These are phyloP conservation scores for Teratosphaeria epicoccoides DNA, from an alignment of 2,329 filamentous ascomycete species.

Conservation along the genomic window DNA sequence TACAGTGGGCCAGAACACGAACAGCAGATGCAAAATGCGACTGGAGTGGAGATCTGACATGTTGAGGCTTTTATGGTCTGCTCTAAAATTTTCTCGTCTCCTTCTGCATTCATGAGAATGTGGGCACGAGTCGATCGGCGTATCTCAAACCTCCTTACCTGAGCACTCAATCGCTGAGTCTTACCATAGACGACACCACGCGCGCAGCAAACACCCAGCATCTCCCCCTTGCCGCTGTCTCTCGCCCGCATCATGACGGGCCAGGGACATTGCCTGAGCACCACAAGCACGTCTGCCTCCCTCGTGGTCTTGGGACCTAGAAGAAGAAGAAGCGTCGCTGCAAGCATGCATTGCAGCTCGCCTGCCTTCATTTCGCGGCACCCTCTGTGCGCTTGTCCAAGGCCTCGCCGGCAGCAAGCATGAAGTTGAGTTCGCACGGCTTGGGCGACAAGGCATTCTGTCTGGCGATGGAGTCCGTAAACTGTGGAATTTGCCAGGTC, in stretches of 20 bases:
- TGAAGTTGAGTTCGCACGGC: not conserved
- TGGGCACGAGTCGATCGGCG: too few relatives aligned
- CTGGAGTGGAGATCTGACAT: too few relatives aligned
- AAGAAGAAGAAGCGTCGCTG: not conserved
- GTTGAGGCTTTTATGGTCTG: too few relatives aligned
- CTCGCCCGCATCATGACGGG: too few relatives aligned
- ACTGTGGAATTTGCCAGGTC: too few relatives aligned
- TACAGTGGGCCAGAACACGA: too few relatives aligned
- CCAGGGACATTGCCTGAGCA: not conserved
- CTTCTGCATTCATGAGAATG: too few relatives aligned
- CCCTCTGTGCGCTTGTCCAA: not conserved
- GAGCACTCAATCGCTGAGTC: not conserved
- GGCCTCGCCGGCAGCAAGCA: not conserved
- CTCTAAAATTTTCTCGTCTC: too few relatives aligned
- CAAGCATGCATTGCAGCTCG: not conserved
- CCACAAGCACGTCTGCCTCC: not conserved
- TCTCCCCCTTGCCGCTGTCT: too few relatives aligned
- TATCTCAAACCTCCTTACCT: not conserved
- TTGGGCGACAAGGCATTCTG: not conserved
- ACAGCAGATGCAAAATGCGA: too few relatives aligned
- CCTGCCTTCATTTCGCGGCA: not conserved
- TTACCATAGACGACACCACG: not conserved
- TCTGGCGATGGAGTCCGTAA: not conserved
- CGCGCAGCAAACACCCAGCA: not conserved
- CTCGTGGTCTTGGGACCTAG: not conserved